Base-by-base conservation (phyloP, 148 eudicot genomes). In the Suaeda aralocaspica region DNA sequence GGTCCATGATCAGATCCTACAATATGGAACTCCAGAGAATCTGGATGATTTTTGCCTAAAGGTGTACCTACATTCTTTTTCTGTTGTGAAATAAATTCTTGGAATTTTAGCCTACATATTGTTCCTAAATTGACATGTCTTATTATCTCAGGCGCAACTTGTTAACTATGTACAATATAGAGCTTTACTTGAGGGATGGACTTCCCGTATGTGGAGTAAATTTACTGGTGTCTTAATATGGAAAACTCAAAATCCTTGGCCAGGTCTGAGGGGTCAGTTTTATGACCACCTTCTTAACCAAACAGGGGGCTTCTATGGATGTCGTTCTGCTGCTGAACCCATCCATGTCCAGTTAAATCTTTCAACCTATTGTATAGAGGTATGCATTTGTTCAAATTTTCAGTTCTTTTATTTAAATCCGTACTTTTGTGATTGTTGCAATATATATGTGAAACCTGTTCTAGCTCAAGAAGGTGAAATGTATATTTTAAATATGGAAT, bases 181-280 rank as follows among this genome's bases (percentile, higher is more conserved):
- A 85, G 97, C 99, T 75, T 82, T 95, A 4, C 79, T 95, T 61
- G 99, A 95, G 75, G 99, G 99, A 41, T 95, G 91, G 89, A 85
- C 89, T 65, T 95, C 99, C 41, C 93, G 83, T 30, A 95, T 95
- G 99, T 95, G 99, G 99, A 95, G 80, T 77, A 95, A 91, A 73
- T 89, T 86, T 71, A 91, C 99, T 22, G 99, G 99, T 22, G 90
- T 95, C 66, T 70, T 95, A 68, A 95, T 95, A 51, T 95, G 99
- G 99, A 95, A 95, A 79, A 91, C 82, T 31, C 97, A 91, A 81
- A 95, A 95, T 70, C 99, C 99, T 44, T 95, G 99, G 99, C 85
- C 99, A 2, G 97, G 99, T 78, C 84, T 95, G 18, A 82, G 99
- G 81, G 99, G 99, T 79, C 99, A 95, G 77, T 95, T 95, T 71